A percentile compares a stretch with the other conserved stretches of the same genome.
Conservation (phyloP, 2,329 filamentous ascomycete genomes). For the Dothistroma pini region DNA sequence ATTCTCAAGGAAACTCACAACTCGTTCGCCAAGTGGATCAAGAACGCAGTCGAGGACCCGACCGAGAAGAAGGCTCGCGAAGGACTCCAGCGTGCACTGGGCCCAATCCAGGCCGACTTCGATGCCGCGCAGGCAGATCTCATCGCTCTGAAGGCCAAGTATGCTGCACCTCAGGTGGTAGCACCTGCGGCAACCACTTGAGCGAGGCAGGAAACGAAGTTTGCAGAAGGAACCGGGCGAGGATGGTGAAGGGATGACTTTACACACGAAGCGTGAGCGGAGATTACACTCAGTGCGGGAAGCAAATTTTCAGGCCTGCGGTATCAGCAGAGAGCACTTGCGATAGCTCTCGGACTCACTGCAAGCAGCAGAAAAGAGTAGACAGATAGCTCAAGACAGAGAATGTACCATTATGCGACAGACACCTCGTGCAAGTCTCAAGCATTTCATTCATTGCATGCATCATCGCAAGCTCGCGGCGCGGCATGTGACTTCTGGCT, state of each 20-base stretch:
- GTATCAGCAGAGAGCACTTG: not conserved
- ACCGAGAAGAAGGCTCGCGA: constrained; percentile 1
- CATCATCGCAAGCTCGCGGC: not conserved
- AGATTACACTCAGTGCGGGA: too few species aligned
- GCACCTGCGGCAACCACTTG: too few species aligned
- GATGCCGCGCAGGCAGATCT: constrained; percentile 8
- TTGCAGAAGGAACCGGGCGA: too few species aligned
- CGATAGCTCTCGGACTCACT: not conserved
- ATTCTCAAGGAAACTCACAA: not conserved
- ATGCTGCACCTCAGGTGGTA: not conserved
- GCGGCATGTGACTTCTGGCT: not conserved
- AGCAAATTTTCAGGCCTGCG: too few species aligned
- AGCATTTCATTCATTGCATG: not conserved
- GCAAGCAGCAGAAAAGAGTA: not conserved
- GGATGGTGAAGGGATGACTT: too few species aligned
- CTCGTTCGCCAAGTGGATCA: constrained; percentile 5
- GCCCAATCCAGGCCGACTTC: not conserved
- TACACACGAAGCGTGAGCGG: too few species aligned
- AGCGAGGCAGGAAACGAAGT: too few species aligned
- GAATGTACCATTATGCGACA: not conserved
- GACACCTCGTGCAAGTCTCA: not conserved
- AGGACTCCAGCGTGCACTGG: not conserved
- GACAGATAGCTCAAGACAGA: not conserved
- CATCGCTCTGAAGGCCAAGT: constrained; percentile 2
- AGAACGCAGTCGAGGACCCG: not conserved